Base-by-base conservation (phyloP, 2,329 filamentous ascomycete genomes). In the Pseudogymnoascus sp. region DNA sequence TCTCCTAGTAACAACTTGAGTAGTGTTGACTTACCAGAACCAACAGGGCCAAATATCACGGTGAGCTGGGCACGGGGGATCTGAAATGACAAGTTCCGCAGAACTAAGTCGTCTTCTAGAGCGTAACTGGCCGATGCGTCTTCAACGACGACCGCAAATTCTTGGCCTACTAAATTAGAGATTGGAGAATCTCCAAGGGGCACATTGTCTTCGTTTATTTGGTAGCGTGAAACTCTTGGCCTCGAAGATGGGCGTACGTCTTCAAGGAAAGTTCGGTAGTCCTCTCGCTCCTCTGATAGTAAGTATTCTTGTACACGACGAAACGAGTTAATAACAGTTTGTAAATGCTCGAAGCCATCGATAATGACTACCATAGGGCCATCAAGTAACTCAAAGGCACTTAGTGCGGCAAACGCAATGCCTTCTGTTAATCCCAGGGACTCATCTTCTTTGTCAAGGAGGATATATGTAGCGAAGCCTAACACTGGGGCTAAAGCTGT, bases 1-100 rank as follows among this genome's bases (percentile, higher is more conserved):
- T 80, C 78, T 24, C 77, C 76, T 0, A 79, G 72, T 13, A 80
- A 66, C 15, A 73, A 71, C 62, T 77, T 77, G 4, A 79, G 71
- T 4, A 83, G 66, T 3, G 79, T 80, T 17, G 79, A 81, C 63
- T 82, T 83, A 3, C 80, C 80, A 63, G 76, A 80, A 4, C 78
- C 80, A 24, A 80, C 77, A 13, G 79, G 79, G 13, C 79, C 50
- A 63, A 59, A 62, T 41, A 54, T 64, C 70, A 50, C 31, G 13
- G 44, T 50, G 26, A 31, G 15, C 26, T 50, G 26, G n/a, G 26
- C 44, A 17, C 44, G 44, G n/a, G 44, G 44, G 2, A 50, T 50
- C 31, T 50, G n/a, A 50, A 50, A 50, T 15, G 44, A 50, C n/a
- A 50, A 17, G 44, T 50, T 50, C n/a, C 17, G 44, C 26, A 50